phyloP scores from a whole-genome alignment of 495 filamentous ascomycete species.

The Penicillium taxi region DNA sequence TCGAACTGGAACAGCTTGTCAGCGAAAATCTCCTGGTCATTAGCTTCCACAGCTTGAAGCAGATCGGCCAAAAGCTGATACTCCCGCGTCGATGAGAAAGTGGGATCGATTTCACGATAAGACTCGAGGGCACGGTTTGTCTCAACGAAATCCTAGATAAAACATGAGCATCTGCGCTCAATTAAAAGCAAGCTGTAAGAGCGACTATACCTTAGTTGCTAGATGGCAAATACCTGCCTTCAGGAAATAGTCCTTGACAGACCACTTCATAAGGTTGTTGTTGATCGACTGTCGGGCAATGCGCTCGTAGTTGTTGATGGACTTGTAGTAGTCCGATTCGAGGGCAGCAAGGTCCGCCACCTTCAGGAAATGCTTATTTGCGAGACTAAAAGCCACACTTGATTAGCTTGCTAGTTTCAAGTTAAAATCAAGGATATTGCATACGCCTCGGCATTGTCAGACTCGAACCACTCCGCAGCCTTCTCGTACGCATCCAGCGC shows the following conservation, averaged over 20 bases:
- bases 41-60: conserved; percentile 57
- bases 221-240: conserved; percentile 83
- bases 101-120: conserved; percentile 74
- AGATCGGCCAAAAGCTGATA: conserved; percentile 72
- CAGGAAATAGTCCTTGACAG: conserved; percentile 85
- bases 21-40: conserved; percentile 70
- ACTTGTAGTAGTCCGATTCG: conserved; percentile 69
- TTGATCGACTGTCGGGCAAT: conserved; percentile 62
- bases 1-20: conserved; percentile 83
- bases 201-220: conserved; percentile 48
- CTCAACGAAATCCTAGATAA: conserved; percentile 60
- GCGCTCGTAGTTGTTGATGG: conserved; percentile 72
- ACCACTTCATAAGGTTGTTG: conserved; percentile 83
- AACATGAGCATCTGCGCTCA: too few relatives aligned
- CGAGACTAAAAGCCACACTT: conserved; percentile 44
- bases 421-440: conserved; percentile 15
- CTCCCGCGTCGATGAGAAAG: conserved; percentile 67
- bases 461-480: conserved; percentile 80
- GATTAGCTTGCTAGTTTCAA: neutral
- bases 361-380: conserved; percentile 86
- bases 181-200: neutral
- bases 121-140: conserved; percentile 66
- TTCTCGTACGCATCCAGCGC: conserved; percentile 72
- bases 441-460: conserved; percentile 78
- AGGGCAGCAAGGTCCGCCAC: conserved; percentile 78